A percentile compares a stretch with the other conserved stretches of the same genome.
phyloP scores from a whole-genome alignment of 1,284 basidiomycete species.

The Tilletiopsis washingtonensis region DNA sequence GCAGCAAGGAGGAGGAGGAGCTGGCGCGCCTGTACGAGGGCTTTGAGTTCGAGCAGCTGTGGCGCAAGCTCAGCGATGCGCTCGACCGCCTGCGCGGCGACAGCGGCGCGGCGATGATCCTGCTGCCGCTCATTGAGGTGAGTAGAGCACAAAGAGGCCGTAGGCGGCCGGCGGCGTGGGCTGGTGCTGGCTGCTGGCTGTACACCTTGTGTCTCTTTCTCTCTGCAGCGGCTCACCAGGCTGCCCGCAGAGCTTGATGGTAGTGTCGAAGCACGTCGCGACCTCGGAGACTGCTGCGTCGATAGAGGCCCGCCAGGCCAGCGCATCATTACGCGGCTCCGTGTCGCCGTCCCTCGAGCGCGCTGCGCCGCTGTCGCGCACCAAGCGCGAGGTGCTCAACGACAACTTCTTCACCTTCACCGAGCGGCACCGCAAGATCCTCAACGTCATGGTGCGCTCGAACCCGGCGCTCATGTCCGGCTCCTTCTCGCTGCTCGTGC shows the following conservation, averaged over 20 bases:
- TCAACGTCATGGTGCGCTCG: conserved; percentile 95
- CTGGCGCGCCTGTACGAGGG: conserved; percentile 42
- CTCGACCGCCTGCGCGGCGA: conserved; percentile 38
- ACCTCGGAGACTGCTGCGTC: conserved; percentile 14
- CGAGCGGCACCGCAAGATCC: conserved; percentile 83
- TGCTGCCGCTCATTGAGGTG: conserved; percentile 42
- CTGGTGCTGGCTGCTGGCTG: not conserved
- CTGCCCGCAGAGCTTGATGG: conserved; percentile 62
- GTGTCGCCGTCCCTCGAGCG: conserved; percentile 10
- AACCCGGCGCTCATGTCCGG: conserved; percentile 97
- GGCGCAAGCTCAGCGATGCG: conserved; percentile 39
- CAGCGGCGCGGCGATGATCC: conserved; percentile 39
- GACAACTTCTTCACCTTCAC: conserved; percentile 91
- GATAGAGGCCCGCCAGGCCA: not conserved
- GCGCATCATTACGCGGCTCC: conserved; percentile 16
- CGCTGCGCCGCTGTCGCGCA: conserved; percentile 6
- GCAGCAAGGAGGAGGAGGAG: conserved; percentile 54
- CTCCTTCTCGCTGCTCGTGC: conserved; percentile 89
- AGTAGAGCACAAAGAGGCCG: conserved; percentile 1
- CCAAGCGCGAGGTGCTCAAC: conserved; percentile 51
- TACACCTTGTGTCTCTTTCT: not conserved
- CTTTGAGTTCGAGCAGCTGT: conserved; percentile 39
- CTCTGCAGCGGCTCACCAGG: not conserved
- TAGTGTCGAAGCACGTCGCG: conserved; percentile 81
- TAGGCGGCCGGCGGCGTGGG: not conserved